Evolutionary conservation across 108 stramenopile genomes (phyloP), one percentile per base, ranked within the genome.

Genomic region (Nitzschia sp.): DNA sequence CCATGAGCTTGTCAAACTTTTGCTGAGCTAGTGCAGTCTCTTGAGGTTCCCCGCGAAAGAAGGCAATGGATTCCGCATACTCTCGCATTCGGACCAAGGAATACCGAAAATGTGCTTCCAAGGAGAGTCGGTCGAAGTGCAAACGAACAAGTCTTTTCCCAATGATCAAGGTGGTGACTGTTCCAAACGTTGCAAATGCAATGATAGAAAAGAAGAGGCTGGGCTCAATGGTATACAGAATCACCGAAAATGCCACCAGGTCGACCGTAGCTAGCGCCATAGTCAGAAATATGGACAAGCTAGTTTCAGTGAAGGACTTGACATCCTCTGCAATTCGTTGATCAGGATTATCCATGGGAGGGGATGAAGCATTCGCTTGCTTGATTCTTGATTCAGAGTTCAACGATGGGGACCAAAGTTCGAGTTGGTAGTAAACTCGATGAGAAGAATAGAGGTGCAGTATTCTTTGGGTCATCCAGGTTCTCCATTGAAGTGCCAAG

Each of bases 241-340:
- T 98, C 44, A 85, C 55, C 14, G 91, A 89, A 78, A 98, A 98
- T 9, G 79, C 80, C 7, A 87, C 88, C 57, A 98, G 69, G 79
- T 98, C 95, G 61, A 98, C 94, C 8, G 88, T 57, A 7, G 89
- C 81, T 12, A 90, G 90, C 29, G 96, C 63, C 40, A 95, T 65
- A 6, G 95, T 95, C 64, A 98, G 78, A 54, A 95, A 87, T 26
- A 98, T 80, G 51, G 89, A 87, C 24, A 98, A 84, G 39, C 82
- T 84, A 72, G 87, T 89, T 25, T 80, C 71, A 3, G 95, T 96
- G 70, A 97, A 98, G 53, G 89, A 73, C 9, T 88, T 81, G 6
- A 98, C 96, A 69, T 96, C 97, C 65, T 97, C 95, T 2, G 95
- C 79, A n/a, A 98, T 94, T 43, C 96, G 85, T 69, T 98, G 97